Evolutionary conservation across 83 land plant species (phyloP).

Genomic region (Larix sibirica): DNA sequence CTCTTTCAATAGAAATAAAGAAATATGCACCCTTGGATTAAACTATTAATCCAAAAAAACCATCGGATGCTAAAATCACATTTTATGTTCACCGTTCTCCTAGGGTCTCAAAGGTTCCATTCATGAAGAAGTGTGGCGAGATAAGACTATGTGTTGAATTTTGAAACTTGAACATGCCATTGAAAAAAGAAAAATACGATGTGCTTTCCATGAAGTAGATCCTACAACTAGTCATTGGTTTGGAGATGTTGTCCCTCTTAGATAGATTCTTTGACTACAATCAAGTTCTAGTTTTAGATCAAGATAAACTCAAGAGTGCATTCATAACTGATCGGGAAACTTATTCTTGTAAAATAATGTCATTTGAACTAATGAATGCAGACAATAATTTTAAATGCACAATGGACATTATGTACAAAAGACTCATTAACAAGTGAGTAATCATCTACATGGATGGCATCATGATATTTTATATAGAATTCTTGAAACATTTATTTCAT

Average conservation of each 20-base stretch:
- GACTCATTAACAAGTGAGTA: not conserved
- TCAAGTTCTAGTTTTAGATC: not conserved
- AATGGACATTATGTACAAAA: not conserved
- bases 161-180: not conserved
- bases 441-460: slow-evolving; percentile 16
- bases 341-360: not conserved
- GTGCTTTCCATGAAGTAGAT: not conserved
- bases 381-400: not conserved
- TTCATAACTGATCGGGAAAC: not conserved
- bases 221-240: not conserved
- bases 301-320: not conserved
- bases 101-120: no score
- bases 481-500: not conserved
- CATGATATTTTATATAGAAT: not conserved
- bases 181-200: not conserved
- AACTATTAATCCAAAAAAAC: no score
- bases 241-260: not conserved
- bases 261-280: not conserved
- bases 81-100: no score
- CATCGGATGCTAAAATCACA: no score
- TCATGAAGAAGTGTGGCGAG: no score
- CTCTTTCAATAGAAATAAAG: no score
- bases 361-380: slow-evolving; percentile 10
- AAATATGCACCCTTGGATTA: no score
- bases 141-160: no score